Evolutionary conservation across 2,329 filamentous ascomycete species (phyloP), one percentile per base, ranked within the genome.

Genomic region (Fusarium proliferatum): DNA sequence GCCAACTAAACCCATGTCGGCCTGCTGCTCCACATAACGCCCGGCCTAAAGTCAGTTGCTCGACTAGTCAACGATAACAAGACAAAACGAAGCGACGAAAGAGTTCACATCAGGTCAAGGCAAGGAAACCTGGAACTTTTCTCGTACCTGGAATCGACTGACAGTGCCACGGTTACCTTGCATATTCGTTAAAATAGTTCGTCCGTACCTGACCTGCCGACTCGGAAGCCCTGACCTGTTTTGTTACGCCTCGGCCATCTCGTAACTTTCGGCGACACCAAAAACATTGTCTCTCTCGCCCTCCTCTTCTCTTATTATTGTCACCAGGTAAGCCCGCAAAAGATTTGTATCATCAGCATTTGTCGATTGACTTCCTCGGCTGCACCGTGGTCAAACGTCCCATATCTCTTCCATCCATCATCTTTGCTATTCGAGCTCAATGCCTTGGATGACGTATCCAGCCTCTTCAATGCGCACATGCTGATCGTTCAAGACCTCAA

Each of bases 401-500:
- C 52, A 30, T 30, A 49, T 34, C 55, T 30, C 38, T 52, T 30
- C 49, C 49, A 41, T 36, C 26, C 55, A 59, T 65, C 39, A 39
- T 30, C 34, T 28, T 61, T 38, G 42, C 62, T 39, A 30, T 61
- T 42, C 23, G 30, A 60, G 62, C 55, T 52, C 68, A 60, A 64
- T 73, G 59, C 23, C 67, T 51, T 46, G 61, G 64, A 59, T 71
- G 72, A 55, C 26, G 52, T 33, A 62, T 65, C 69, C 51, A 73
- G 48, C 60, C 39, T 60, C 62, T 60, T 74, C 69, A 68, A 68
- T 78, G 72, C 71, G 70, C 80, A 72, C 78, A 87, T 88, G 85
- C 86, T 89, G 80, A 88, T 89, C 76, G 83, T 87, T 71, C 82
- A 87, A 80, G 85, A 88, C 79, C 82, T 87, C 65, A 84, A 83